Base-by-base conservation (phyloP, 257 asterid genomes). In the Ophiorrhiza pumila region DNA sequence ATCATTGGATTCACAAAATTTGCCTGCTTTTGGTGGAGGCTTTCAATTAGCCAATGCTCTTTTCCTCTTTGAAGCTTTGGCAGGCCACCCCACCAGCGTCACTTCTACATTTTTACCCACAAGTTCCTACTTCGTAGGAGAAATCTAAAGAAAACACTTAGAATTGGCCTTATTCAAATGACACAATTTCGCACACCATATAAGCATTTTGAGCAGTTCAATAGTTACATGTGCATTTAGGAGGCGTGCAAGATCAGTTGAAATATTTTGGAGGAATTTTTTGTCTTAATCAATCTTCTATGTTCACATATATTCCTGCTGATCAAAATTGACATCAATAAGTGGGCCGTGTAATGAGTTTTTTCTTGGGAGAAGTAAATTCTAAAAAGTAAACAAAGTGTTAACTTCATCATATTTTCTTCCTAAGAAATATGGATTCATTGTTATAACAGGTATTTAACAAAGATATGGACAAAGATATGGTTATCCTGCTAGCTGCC, bases 391-490 rank as follows among this genome's bases (percentile, higher is more conserved):
- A 57, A 25, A 57, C 18, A 63, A 62, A 11, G 22, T 49, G 8
- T 11, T 60, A 20, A 4, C 1, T 62, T 32, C 9, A 3, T 22
- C 13, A 0, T 58, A 35, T 62, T 7, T 11, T 20, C 4, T 45
- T 7, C 15, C 1, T 20, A 47, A 35, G 47, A 32, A 14, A 11
- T 32, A 5, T 25, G 2, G 43, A 7, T 27, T 39, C 65, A 42
- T 72, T 45, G 39, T 43, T 27, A 22, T 39, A 14, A 37, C 47
- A 74, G 80, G 80, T 75, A n/a, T 71, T 79, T 32, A 34, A 35
- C 64, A 76, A 68, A 69, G 80, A 70, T 61, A 73, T 80, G 69
- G 84, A 80, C 79, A 76, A 42, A 69, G 76, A 80, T 15, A 69
- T 23, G 60, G 71, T 80, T 2, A 61, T 76, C 62, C 68, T 80